Percentiles rank a stretch among this genome's conserved stretches.
Evolutionary conservation across 1,284 basidiomycete species (phyloP).

Genomic region (Marasmius fiardii): DNA sequence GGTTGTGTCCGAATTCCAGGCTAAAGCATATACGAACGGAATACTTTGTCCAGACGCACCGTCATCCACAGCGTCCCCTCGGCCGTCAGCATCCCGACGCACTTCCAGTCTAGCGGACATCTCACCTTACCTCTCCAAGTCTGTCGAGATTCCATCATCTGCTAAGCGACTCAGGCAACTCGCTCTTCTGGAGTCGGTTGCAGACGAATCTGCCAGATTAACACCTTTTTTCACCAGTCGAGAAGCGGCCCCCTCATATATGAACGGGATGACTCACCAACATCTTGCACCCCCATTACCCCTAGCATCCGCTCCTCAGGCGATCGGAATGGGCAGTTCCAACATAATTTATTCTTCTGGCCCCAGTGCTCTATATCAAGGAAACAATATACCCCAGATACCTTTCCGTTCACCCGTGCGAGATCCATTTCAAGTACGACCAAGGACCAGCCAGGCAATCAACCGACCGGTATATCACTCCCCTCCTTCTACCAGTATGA

Average conservation of each 20-base stretch:
- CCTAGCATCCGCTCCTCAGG: constrained; percentile 6
- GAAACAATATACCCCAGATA: constrained; percentile 12
- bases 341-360: constrained; percentile 12
- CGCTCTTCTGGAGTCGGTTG: constrained; percentile 70
- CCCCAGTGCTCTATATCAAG: constrained; percentile 16
- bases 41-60: constrained; percentile 17
- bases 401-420: constrained; percentile 17
- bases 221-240: constrained; percentile 42
- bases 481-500: constrained; percentile 32
- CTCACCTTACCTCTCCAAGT: constrained; percentile 58
- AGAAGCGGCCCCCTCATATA: constrained; percentile 12
- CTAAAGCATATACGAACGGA: not conserved
- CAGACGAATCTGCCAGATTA: constrained; percentile 65
- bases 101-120: constrained; percentile 51
- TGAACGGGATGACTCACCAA: constrained; percentile 10
- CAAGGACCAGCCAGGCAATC: constrained; percentile 56
- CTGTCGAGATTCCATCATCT: constrained; percentile 45
- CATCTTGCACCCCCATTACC: constrained; percentile 8
- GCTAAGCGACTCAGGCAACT: constrained; percentile 67
- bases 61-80: constrained; percentile 17
- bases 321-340: not conserved
- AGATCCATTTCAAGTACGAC: constrained; percentile 51
- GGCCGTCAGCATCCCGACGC: constrained; percentile 24
- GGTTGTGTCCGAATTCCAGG: not conserved
- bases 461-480: constrained; percentile 30